Percentiles rank a stretch among this genome's conserved stretches.
These are phyloP conservation scores for Aspergillus sp. DNA, from an alignment of 2,329 filamentous ascomycete genomes.

Conservation along the genomic window DNA sequence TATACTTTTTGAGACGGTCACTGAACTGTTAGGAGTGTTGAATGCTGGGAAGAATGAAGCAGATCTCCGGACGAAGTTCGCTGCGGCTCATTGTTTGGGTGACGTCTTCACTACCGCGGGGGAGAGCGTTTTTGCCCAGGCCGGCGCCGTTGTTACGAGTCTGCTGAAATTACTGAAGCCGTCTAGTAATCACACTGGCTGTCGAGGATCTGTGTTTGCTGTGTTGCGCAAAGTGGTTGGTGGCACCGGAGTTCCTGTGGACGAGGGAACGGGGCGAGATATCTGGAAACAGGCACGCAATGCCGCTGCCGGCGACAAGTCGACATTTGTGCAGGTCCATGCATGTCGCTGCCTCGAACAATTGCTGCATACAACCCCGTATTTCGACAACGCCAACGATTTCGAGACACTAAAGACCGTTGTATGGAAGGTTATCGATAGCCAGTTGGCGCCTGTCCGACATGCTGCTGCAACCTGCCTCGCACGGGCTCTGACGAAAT, in stretches of 20 bases:
- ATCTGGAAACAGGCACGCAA: conserved; percentile 89
- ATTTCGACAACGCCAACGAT: conserved; percentile 84
- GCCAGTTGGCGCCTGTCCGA: conserved; percentile 69
- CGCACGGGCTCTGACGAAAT: conserved; percentile 78
- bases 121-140: conserved; percentile 84
- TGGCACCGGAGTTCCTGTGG: conserved; percentile 74
- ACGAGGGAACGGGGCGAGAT: conserved; percentile 82
- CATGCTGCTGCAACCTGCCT: conserved; percentile 85
- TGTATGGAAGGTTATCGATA: conserved; percentile 85
- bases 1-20: conserved; percentile 89
- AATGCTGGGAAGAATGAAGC: conserved; percentile 74
- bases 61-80: conserved; percentile 78
- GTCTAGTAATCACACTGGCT: conserved; percentile 74
- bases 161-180: conserved; percentile 78
- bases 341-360: conserved; percentile 78
- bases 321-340: conserved; percentile 72
- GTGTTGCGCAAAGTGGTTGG: conserved; percentile 73
- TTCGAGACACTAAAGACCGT: conserved; percentile 84
- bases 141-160: conserved; percentile 69
- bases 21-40: conserved; percentile 75
- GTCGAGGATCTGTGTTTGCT: conserved; percentile 75
- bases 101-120: conserved; percentile 89
- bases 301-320: conserved; percentile 76
- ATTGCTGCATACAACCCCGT: conserved; percentile 69
- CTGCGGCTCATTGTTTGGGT: conserved; percentile 81